phyloP scores from a whole-genome alignment of 2,329 filamentous ascomycete genomes.

The Colletotrichum graminicola region DNA sequence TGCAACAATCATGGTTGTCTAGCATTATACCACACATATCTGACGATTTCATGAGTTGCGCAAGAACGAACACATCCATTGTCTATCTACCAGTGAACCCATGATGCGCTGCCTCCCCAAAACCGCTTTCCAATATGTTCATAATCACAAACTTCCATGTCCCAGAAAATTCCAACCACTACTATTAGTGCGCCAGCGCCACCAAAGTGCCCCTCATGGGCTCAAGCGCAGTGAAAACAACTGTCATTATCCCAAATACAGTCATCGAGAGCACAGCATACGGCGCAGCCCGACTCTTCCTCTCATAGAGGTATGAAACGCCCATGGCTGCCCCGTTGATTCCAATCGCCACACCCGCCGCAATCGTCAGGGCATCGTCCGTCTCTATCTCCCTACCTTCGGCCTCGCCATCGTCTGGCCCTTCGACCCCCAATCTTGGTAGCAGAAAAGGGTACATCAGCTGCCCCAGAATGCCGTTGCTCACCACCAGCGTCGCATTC shows the following conservation, averaged over 20 bases:
- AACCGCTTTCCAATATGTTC: background rate
- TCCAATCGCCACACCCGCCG: slow-evolving; percentile 65
- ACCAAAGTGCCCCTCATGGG: slow-evolving; percentile 57
- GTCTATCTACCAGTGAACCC: background rate
- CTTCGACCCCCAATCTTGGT: slow-evolving; percentile 44
- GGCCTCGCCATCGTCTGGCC: background rate
- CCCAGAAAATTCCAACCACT: background rate
- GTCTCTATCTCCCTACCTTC: background rate
- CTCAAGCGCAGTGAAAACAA: slow-evolving; percentile 64
- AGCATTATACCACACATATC: slow-evolving; percentile 35
- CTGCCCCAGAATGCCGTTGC: slow-evolving; percentile 62
- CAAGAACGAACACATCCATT: slow-evolving; percentile 10
- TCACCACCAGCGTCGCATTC: slow-evolving; percentile 64
- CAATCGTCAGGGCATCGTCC: slow-evolving; percentile 57
- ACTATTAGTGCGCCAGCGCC: slow-evolving; percentile 37
- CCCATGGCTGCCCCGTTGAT: slow-evolving; percentile 73
- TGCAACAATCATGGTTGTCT: slow-evolving; percentile 28
- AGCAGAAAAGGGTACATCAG: slow-evolving; percentile 54
- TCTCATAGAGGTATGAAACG: slow-evolving; percentile 68
- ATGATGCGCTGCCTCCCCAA: slow-evolving; percentile 3
- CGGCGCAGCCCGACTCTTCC: slow-evolving; percentile 63
- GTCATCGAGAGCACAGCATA: slow-evolving; percentile 71
- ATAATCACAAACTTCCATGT: background rate
- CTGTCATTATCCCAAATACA: slow-evolving; percentile 67
- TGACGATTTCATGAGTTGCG: slow-evolving; percentile 14